phyloP scores from a whole-genome alignment of 257 asterid genomes.

The Buddleja alternifolia region DNA sequence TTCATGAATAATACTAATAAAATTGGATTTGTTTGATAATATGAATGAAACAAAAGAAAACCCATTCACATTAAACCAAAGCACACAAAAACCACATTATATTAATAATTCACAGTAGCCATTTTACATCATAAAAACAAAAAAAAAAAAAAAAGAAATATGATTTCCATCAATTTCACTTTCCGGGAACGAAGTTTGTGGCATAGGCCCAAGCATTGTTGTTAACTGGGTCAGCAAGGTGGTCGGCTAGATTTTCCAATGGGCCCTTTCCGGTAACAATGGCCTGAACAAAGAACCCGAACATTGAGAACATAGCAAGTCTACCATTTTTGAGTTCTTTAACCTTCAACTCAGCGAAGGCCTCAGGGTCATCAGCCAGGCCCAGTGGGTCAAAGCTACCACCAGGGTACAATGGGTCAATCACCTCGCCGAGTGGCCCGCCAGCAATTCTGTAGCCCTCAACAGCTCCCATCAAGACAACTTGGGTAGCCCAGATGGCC shows the following conservation, averaged over 20 bases:
- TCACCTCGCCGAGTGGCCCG: slow-evolving; percentile 52
- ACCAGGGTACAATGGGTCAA: slow-evolving; percentile 54
- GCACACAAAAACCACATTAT: slow-evolving; percentile 17
- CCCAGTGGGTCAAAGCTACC: slow-evolving; percentile 65
- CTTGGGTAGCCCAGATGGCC: slow-evolving; percentile 50
- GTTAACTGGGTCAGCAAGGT: slow-evolving; percentile 56
- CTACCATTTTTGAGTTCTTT: slow-evolving; percentile 60
- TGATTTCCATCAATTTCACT: slow-evolving; percentile 36
- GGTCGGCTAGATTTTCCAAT: slow-evolving; percentile 51
- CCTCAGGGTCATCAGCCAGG: slow-evolving; percentile 62
- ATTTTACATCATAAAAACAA: slow-evolving; percentile 19
- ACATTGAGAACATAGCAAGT: slow-evolving; percentile 57
- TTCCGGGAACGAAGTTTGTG: slow-evolving; percentile 58
- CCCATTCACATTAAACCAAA: not conserved
- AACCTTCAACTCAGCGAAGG: slow-evolving; percentile 59
- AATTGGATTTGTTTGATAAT: not conserved
- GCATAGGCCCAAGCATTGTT: slow-evolving; percentile 59
- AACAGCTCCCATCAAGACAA: slow-evolving; percentile 49
- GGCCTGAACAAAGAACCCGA: slow-evolving; percentile 55
- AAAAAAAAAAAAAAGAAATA: no score
- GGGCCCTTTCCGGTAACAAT: slow-evolving; percentile 63
- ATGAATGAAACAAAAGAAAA: not conserved
- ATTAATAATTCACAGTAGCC: slow-evolving; percentile 22
- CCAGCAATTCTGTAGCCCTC: slow-evolving; percentile 51
- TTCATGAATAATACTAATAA: no score